Conservation (phyloP, 768 basidiomycete species). For the Podaxis sp. region DNA sequence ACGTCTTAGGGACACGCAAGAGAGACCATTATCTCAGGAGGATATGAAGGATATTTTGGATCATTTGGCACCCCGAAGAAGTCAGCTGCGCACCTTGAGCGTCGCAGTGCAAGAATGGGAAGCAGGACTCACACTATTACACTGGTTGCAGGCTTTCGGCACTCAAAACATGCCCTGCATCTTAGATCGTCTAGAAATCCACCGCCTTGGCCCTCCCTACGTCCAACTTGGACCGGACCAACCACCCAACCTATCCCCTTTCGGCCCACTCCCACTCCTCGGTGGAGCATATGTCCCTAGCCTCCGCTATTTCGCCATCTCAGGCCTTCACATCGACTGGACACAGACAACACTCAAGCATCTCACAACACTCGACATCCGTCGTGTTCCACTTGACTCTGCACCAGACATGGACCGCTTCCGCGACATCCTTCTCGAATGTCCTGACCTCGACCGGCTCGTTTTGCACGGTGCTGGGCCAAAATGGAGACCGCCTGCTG, state of each 20-base stretch:
- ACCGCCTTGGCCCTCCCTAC: slow-evolving; percentile 52
- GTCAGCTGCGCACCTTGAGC: slow-evolving; percentile 60
- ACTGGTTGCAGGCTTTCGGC: slow-evolving; percentile 42
- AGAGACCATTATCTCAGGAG: slow-evolving; percentile 35
- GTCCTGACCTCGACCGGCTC: slow-evolving; percentile 52
- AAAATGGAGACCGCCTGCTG: slow-evolving; percentile 26
- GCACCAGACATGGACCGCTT: slow-evolving; percentile 52
- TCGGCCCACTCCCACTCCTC: slow-evolving; percentile 42
- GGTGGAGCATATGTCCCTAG: slow-evolving; percentile 45
- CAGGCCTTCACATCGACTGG: slow-evolving; percentile 68
- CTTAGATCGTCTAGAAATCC: slow-evolving; percentile 67
- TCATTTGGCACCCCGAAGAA: slow-evolving; percentile 48
- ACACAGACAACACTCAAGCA: slow-evolving; percentile 43
- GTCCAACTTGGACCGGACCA: slow-evolving; percentile 43
- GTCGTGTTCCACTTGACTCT: slow-evolving; percentile 54
- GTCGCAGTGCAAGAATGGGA: slow-evolving; percentile 58
- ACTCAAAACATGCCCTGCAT: slow-evolving; percentile 34
- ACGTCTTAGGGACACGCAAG: slow-evolving; percentile 49
- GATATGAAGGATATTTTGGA: slow-evolving; percentile 51
- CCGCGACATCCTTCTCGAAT: slow-evolving; percentile 48
- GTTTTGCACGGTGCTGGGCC: slow-evolving; percentile 67
- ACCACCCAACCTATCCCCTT: slow-evolving; percentile 29
- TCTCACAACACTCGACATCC: slow-evolving; percentile 65
- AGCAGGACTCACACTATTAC: slow-evolving; percentile 48
- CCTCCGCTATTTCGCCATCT: slow-evolving; percentile 53